A percentile compares a stretch with the other conserved stretches of the same genome.
Conservation (phyloP, 208 protist genomes). For the Trypanosoma theileri region DNA sequence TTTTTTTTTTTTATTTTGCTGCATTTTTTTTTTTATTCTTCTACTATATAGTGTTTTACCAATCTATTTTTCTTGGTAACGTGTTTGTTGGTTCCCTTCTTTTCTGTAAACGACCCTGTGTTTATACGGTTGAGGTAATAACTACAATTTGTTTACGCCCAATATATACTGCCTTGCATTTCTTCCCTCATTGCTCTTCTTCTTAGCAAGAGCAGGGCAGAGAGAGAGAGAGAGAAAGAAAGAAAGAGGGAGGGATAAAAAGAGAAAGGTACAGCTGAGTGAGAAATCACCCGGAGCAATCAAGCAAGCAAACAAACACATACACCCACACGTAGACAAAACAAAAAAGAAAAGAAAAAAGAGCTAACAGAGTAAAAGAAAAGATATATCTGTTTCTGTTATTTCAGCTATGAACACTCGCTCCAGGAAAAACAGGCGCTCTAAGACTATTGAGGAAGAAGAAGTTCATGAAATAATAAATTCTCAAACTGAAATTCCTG, state of each 20-base stretch:
- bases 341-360: neutral
- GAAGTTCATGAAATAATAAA: slow-evolving; percentile 27
- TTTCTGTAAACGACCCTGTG: neutral
- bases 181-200: too few relatives aligned
- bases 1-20: too few relatives aligned
- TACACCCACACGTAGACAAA: too few relatives aligned
- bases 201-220: too few relatives aligned
- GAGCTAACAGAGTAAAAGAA: neutral
- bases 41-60: slow-evolving; percentile 8
- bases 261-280: slow-evolving; percentile 1
- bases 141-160: too few relatives aligned
- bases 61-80: neutral
- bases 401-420: slow-evolving; percentile 26
- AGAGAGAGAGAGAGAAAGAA: too few relatives aligned
- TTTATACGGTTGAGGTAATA: too few relatives aligned
- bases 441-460: slow-evolving; percentile 18
- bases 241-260: too few relatives aligned
- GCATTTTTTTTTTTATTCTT: neutral
- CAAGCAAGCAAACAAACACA: neutral
- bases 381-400: neutral
- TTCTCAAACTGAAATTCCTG: neutral
- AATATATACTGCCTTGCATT: too few relatives aligned
- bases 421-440: slow-evolving; percentile 20
- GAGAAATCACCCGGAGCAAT: too few relatives aligned
- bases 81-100: slow-evolving; percentile 5